Conservation (phyloP, 352 stramenopile genomes). For the Pythium apleroticum region DNA sequence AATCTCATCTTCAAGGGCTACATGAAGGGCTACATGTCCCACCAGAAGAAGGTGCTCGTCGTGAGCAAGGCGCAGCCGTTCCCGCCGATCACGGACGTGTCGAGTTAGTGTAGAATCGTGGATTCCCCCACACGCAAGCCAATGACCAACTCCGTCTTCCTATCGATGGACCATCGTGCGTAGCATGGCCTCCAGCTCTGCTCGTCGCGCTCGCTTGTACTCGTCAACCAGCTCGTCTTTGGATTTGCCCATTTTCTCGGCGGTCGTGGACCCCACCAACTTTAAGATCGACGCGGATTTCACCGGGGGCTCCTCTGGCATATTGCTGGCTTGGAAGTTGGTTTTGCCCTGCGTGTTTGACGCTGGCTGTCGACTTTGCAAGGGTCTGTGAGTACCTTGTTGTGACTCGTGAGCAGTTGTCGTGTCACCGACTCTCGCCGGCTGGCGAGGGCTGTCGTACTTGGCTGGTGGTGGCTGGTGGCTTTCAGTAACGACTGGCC, state of each 20-base stretch:
- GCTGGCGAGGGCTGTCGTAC: slow-evolving; percentile 19
- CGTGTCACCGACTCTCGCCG: neutral
- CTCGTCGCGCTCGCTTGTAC: slow-evolving; percentile 62
- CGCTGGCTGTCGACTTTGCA: neutral
- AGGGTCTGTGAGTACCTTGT: neutral
- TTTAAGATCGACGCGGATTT: slow-evolving; percentile 58
- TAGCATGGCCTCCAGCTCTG: slow-evolving; percentile 67
- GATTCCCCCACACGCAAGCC: no score
- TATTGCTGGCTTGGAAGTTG: neutral
- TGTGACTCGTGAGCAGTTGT: neutral
- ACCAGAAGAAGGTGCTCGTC: slow-evolving; percentile 95
- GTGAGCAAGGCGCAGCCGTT: slow-evolving; percentile 95
- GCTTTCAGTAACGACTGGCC: neutral
- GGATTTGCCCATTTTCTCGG: slow-evolving; percentile 40
- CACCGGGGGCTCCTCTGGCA: neutral
- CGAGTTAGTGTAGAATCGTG: slow-evolving; percentile 53
- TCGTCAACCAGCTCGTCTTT: slow-evolving; percentile 59
- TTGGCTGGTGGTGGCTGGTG: slow-evolving; percentile 20
- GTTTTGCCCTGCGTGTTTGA: neutral
- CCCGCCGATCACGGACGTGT: slow-evolving; percentile 80
- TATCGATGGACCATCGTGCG: slow-evolving; percentile 53
- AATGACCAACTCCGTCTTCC: neutral
- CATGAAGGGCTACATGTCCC: slow-evolving; percentile 96
- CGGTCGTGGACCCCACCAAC: slow-evolving; percentile 35
- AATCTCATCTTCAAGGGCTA: slow-evolving; percentile 97